Evolutionary conservation across 805 yeast species (phyloP), one percentile per base, ranked within the genome.

Genomic region (Metschnikowia shivogae): DNA sequence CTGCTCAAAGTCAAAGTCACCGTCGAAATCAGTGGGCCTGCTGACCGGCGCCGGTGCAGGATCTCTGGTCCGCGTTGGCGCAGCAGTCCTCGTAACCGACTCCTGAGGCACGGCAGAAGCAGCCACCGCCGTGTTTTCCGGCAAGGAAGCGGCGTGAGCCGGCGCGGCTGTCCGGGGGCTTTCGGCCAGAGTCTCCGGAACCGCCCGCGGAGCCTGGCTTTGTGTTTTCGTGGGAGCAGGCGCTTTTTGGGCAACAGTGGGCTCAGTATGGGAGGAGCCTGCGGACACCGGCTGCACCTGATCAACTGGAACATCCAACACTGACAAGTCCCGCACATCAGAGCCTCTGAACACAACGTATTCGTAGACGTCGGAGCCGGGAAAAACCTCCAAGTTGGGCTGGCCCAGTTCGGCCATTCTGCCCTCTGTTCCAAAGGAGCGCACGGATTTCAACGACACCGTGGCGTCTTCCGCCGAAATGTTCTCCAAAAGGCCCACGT

Each of bases 381-480:
- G 84, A 45, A 80, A 76, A 34, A 89, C 81, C 63, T 88, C 95
- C 51, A 77, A 73, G 12, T 75, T 70, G 3, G 86, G 84, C 62
- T 85, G 89, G 24, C 75, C 76, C 35, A 54, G 56, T 39, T 59
- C 62, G 33, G 74, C 73, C 54, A 84, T 73, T 58, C 98, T 79
- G 27, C 96, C 97, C 65, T 92, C 98, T 17, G 97, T 86, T 44
- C 98, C 99, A 54, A 83, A 83, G 42, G 89, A 81, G 49, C 88
- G 76, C 39, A 92, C 98, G 44, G 81, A 73, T 39, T 77, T 76
- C 58, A 92, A 75, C 5, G 97, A 83, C 41, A 92, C 93, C 2
- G 97, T 89, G 53, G 96, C 87, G 49, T 85, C 86, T 47, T 87
- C 90, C 26, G 96, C 93, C 63, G 89, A 89, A 58, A 93, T 88